Evolutionary conservation across 2,329 filamentous ascomycete species (phyloP), one percentile per base, ranked within the genome.

Genomic region (Esteya vermicola): DNA sequence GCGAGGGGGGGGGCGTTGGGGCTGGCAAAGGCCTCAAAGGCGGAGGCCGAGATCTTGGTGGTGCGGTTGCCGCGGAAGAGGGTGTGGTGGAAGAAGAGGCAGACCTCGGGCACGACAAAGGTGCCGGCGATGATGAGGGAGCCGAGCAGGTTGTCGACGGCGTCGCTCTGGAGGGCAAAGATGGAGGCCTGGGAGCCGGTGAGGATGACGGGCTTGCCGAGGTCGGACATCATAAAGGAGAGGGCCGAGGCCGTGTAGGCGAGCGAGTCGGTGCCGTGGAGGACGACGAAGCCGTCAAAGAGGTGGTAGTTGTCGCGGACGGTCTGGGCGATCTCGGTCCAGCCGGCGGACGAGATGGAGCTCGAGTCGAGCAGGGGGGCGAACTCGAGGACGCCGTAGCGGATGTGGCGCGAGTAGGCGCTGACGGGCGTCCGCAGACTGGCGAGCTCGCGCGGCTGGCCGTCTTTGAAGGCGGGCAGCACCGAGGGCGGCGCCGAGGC

Each of bases 61-160:
- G 83, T 78, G 44, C 88, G 70, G 59, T 93, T 94, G 14, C 88
- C 88, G 21, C 88, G 77, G 62, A 88, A 93, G 18, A 95, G 72
- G 49, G 79, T 85, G 62, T 93, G 83, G 59, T 91, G 85, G 68
- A 95, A 95, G 65, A 93, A 94, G 27, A 95, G 70, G 55, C 85
- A 88, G 39, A 95, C 88, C 57, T 94, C 88, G 0, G 88, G 86
- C 43, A 95, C 85, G 63, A 85, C 82, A 54, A 93, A 93, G 44
- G 91, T 91, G 26, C 85, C 85, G 4, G 88, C 88, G 41, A 94
- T 81, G 53, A 94, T 85, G 52, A 94, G 70, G 2, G 85, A 88
- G 18, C 84, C 84, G 6, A 94, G 72, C 12, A 95, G 70, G 53
- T 94, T 95, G 61, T 93, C 86, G 28, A 86, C 82, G 9, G 86